Base-by-base conservation (phyloP, 2,329 filamentous ascomycete genomes). In the Aspergillus oerlinghausenensis region DNA sequence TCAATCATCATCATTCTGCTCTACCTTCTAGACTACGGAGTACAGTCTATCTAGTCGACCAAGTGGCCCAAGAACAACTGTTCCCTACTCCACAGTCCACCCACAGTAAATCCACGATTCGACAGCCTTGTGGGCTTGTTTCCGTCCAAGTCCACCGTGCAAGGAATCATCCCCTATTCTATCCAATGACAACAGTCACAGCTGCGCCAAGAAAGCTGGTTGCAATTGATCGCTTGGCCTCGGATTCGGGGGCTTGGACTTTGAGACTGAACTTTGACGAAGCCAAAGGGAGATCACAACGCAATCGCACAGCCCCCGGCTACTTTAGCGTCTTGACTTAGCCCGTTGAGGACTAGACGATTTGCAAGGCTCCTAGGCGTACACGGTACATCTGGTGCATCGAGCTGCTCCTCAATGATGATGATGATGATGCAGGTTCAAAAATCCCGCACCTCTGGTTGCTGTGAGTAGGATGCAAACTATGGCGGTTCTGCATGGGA, bases 41-140 rank as follows among this genome's bases (percentile, higher is more conserved):
- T 23, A 23, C 32, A 21, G 17, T 43, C 8, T 11, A 43, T 43
- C n/a, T 21, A 4, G 40, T 43, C 19, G 3, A n/a, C 9, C 28
- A 10, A 29, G 28, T 29, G 28, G 28, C 28, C 40, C 40, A 42
- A 42, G 40, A 19, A n/a, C 40, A 21, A 19, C 10, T 10, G n/a
- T 21, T 10, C 8, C 8, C 8, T 19, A 21, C 49, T 57, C 43
- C 29, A 55, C 50, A 56, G 56, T 57, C 57, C 51, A 52, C 51
- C 51, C 47, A 28, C 29, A 51, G 35, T 38, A 28, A 42, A 45
- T n/a, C 19, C 9, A 11, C 52, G 51, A 57, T 57, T 55, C 49
- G 56, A 52, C 57, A 61, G 59, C 59, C 59, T 61, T 61, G 59
- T 61, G 42, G 56, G 17, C 26, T 43, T 43, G 32, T n/a, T 38